Percentiles rank a stretch among this genome's conserved stretches.
Conservation (phyloP, 129 eudicot species). For the Pulicaria dysenterica region DNA sequence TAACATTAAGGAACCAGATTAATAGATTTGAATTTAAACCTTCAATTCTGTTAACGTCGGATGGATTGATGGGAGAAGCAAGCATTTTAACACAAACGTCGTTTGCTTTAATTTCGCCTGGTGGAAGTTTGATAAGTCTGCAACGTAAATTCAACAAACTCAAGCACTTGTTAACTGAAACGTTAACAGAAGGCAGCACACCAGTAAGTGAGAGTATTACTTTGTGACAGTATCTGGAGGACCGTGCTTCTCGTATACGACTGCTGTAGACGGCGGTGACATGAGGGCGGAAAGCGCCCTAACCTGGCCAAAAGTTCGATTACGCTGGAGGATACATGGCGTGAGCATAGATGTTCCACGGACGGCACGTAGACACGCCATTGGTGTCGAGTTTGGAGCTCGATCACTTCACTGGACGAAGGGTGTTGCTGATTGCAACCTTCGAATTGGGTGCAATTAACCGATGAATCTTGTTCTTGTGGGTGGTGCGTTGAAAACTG, state of each 20-base stretch:
- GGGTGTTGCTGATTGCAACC: too few species aligned
- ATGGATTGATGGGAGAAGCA: constrained; percentile 94
- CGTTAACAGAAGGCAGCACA: neutral
- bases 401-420: too few species aligned
- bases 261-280: constrained; percentile 76
- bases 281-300: constrained; percentile 56
- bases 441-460: too few species aligned
- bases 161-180: neutral
- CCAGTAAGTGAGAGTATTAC: constrained; percentile 25
- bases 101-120: constrained; percentile 59
- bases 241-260: constrained; percentile 63
- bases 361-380: constrained; percentile 45
- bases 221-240: constrained; percentile 74
- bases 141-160: constrained; percentile 15
- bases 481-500: too few species aligned
- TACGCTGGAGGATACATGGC: constrained; percentile 24
- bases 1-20: neutral
- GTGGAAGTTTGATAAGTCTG: constrained; percentile 67
- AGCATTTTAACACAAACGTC: constrained; percentile 92
- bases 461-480: too few species aligned
- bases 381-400: constrained; percentile 13
- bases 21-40: constrained; percentile 36
- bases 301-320: constrained; percentile 27
- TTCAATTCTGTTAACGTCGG: constrained; percentile 86
- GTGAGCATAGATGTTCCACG: constrained; percentile 20